Evolutionary conservation across 257 asterid species (phyloP).

Genomic region (Lycium ferocissimum): DNA sequence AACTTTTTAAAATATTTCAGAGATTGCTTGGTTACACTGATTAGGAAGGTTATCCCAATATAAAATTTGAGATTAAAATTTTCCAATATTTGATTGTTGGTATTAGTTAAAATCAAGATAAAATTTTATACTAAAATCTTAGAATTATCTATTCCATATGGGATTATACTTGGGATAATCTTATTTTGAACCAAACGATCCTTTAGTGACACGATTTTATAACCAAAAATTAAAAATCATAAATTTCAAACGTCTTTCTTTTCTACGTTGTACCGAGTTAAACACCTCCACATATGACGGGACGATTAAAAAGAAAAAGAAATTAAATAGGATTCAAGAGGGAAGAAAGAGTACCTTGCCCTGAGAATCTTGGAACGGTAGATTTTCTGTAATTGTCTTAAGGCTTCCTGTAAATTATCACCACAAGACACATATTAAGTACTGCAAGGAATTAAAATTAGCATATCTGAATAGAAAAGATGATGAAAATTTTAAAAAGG

Average conservation of each 20-base stretch:
- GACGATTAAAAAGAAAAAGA: too few relatives aligned
- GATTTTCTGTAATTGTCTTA: constrained; percentile 28
- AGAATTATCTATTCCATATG: too few relatives aligned
- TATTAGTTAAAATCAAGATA: too few relatives aligned
- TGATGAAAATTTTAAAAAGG: not conserved
- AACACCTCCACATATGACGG: not conserved
- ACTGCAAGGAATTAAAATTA: not conserved
- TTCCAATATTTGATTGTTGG: too few relatives aligned
- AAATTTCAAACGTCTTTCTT: not conserved
- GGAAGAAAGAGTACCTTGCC: not conserved
- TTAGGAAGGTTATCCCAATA: too few relatives aligned
- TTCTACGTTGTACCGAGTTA: not conserved
- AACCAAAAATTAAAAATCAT: too few relatives aligned
- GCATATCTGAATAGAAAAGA: not conserved
- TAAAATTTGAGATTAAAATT: too few relatives aligned
- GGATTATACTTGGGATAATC: too few relatives aligned
- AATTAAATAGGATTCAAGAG: constrained; percentile 18
- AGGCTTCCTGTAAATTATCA: constrained; percentile 49
- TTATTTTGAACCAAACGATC: too few relatives aligned
- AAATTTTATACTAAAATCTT: too few relatives aligned
- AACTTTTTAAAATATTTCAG: too few relatives aligned
- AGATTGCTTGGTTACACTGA: too few relatives aligned
- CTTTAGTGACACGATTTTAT: not conserved
- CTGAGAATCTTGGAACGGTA: constrained; percentile 29
- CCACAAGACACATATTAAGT: not conserved